A percentile compares a stretch with the other conserved stretches of the same genome.
Conservation (phyloP, 768 basidiomycete genomes). For the Guyanaporus albipodus region DNA sequence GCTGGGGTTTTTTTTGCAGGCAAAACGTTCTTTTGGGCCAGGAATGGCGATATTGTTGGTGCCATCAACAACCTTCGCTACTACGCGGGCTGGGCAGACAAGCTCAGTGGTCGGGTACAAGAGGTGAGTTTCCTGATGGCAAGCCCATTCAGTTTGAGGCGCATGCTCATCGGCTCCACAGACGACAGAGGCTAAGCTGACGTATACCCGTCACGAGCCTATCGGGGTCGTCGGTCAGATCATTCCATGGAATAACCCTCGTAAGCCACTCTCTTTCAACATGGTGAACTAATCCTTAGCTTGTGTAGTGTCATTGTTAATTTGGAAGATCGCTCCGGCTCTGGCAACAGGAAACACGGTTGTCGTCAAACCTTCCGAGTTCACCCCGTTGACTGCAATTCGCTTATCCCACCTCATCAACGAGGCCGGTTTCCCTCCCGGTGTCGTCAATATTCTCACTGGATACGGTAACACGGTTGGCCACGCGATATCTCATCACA, state of each 20-base stretch:
- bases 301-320: constrained; percentile 4
- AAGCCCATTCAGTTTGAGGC: too few species aligned
- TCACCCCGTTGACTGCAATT: constrained; percentile 8
- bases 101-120: constrained; percentile 6
- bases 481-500: constrained; percentile 11
- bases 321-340: constrained; percentile 8
- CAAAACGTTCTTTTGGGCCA: constrained; percentile 6
- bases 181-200: constrained; percentile 3
- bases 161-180: background rate
- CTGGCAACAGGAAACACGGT: constrained; percentile 9
- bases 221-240: constrained; percentile 13
- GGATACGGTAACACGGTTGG: constrained; percentile 7
- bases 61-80: constrained; percentile 1
- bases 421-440: constrained; percentile 8
- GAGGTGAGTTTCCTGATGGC: background rate
- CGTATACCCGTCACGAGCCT: constrained; percentile 11
- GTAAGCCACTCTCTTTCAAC: background rate
- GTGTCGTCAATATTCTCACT: constrained; percentile 7
- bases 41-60: background rate
- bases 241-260: constrained; percentile 11
- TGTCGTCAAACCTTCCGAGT: constrained; percentile 11
- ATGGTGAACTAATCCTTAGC: background rate
- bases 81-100: constrained; percentile 15
- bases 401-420: constrained; percentile 4
- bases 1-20: background rate